Conservation (phyloP, 148 eudicot species). For the Polygonum maritimum region DNA sequence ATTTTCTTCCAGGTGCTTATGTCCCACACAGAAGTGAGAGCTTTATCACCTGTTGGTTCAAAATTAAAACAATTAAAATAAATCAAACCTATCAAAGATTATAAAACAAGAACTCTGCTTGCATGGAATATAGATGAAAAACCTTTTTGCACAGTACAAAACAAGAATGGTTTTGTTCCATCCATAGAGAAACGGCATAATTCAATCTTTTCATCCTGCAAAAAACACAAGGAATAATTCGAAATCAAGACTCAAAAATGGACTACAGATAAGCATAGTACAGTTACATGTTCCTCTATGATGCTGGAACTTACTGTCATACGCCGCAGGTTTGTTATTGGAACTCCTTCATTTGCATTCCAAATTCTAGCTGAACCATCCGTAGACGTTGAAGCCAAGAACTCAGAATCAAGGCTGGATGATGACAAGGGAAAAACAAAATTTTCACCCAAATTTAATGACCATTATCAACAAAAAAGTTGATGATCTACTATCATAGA, state of each 20-base stretch:
- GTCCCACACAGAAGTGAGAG: constrained; percentile 79
- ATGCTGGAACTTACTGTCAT: constrained; percentile 31
- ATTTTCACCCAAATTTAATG: neutral
- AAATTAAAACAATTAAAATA: neutral
- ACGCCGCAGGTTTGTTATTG: constrained; percentile 62
- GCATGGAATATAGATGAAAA: neutral
- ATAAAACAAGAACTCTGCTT: neutral
- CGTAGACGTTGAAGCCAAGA: constrained; percentile 89
- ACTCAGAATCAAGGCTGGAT: constrained; percentile 91
- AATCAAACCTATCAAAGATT: neutral
- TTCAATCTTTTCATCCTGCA: constrained; percentile 85
- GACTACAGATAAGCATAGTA: neutral
- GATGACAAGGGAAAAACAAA: neutral
- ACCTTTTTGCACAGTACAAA: constrained; percentile 82
- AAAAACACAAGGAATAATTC: neutral
- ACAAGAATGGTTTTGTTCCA: constrained; percentile 93
- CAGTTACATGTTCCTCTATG: neutral
- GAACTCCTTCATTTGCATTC: constrained; percentile 88
- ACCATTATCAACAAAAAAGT: neutral
- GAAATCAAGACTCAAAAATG: constrained; percentile 16
- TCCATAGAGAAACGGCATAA: constrained; percentile 92
- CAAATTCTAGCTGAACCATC: constrained; percentile 95
- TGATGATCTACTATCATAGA: neutral
- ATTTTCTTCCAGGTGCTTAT: constrained; percentile 89
- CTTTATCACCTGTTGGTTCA: constrained; percentile 39